phyloP scores from a whole-genome alignment of 805 yeast species.

The Lipomyces spencermartinsiae region DNA sequence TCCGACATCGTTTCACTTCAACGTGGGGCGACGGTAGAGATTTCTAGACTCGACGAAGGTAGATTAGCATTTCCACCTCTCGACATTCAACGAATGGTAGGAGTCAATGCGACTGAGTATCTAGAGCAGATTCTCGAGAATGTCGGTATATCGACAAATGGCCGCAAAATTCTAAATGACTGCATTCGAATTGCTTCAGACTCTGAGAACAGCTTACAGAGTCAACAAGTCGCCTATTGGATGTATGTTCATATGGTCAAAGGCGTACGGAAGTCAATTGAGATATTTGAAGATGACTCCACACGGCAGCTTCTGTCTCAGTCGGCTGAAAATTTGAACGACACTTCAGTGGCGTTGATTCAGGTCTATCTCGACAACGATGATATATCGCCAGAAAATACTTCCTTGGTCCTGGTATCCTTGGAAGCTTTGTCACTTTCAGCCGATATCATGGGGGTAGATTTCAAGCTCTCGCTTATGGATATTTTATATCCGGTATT shows the following conservation, averaged over 20 bases:
- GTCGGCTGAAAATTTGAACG: slow-evolving; percentile 29
- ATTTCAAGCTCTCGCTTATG: slow-evolving; percentile 63
- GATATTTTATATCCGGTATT: slow-evolving; percentile 76
- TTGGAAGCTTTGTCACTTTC: slow-evolving; percentile 38
- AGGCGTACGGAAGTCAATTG: slow-evolving; percentile 16
- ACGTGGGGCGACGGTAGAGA: neutral
- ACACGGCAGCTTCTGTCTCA: slow-evolving; percentile 16
- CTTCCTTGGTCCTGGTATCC: slow-evolving; percentile 29
- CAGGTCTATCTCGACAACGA: slow-evolving; percentile 22
- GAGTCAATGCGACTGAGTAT: slow-evolving; percentile 14
- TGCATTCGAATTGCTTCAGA: slow-evolving; percentile 24
- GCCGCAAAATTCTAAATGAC: slow-evolving; percentile 17
- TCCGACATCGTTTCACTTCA: slow-evolving; percentile 5
- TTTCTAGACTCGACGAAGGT: slow-evolving; percentile 2
- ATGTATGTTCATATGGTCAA: slow-evolving; percentile 26
- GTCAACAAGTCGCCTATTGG: slow-evolving; percentile 25
- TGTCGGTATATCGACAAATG: slow-evolving; percentile 20
- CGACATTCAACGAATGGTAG: slow-evolving; percentile 19
- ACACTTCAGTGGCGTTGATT: slow-evolving; percentile 23
- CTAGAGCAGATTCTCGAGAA: slow-evolving; percentile 21
- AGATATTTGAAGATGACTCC: slow-evolving; percentile 23
- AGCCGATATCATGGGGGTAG: slow-evolving; percentile 43
- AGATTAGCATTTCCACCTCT: slow-evolving; percentile 16
- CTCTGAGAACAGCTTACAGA: slow-evolving; percentile 1
- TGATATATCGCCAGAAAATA: slow-evolving; percentile 20